Base-by-base conservation (phyloP, 2,329 filamentous ascomycete genomes). In the Colletotrichum godetiae region DNA sequence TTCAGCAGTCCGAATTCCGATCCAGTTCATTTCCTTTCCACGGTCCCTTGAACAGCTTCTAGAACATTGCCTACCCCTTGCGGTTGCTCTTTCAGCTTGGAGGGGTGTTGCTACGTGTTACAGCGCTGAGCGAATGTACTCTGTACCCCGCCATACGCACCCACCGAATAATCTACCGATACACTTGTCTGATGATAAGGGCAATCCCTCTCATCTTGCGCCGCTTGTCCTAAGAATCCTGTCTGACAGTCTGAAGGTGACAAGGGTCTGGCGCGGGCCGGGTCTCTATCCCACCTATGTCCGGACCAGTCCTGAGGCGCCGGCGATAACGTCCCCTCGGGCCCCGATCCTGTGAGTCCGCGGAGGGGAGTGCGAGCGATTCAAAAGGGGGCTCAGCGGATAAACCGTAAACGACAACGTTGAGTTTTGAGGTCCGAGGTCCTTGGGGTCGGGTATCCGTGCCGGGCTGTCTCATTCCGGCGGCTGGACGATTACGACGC, bases 1-100 rank as follows among this genome's bases (percentile, higher is more conserved):
- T 49, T 29, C 6, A 70, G 58, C 35, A 64, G 8, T 59, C 71
- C 71, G 71, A 73, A 70, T 70, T 61, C 71, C 71, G 71, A 19
- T 59, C 58, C 60, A 65, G 15, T 37, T 58, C 60, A 70, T 70
- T 70, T 70, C 56, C 67, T 62, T 5, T 49, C 29, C 49, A 33
- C 37, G 22, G n/a, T 37, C 13, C 58, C 29, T 22, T 22, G 58
- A 5, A 10, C 15, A 31, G 61, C 31, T 68, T 57, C 57, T n/a
- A 60, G 68, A 53, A 59, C 55, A 64, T 53, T n/a, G 19, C 42
- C 42, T 8, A n/a, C n/a, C 42, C 42, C 15, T 49, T 49, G 42
- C 42, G 7, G 42, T 15, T n/a, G 15, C 42, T 49, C 42, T 49
- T 57, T 57, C 55, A 57, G 27, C 57, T 49, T 49, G 42, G 42